Evolutionary conservation across 345 rosid species (phyloP).

Genomic region (Geranium rotundifolium): DNA sequence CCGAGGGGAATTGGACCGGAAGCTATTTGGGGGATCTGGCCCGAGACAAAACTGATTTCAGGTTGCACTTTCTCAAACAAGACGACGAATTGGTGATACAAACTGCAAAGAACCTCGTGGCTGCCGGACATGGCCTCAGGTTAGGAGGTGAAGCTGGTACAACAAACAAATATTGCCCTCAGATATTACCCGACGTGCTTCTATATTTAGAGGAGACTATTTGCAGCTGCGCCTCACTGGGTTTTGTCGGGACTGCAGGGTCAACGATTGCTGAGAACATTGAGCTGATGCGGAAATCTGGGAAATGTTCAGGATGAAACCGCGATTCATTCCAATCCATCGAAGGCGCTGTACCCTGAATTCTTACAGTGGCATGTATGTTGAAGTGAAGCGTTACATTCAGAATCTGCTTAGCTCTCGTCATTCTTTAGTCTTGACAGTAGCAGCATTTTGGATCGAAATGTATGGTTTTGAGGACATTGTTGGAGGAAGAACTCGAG

Average conservation of each 20-base stretch:
- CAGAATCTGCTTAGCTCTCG: too few relatives aligned
- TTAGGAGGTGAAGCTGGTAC: slow-evolving; percentile 6
- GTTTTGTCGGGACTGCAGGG: slow-evolving; percentile 84
- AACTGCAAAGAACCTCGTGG: slow-evolving; percentile 36
- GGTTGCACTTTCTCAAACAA: slow-evolving; percentile 45
- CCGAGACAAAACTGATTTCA: slow-evolving; percentile 33
- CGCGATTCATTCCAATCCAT: too few relatives aligned
- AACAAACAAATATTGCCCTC: slow-evolving; percentile 32
- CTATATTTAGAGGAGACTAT: slow-evolving; percentile 68
- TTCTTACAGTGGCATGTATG: too few relatives aligned
- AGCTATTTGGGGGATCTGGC: slow-evolving; percentile 69
- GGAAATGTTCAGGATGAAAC: slow-evolving; percentile 27
- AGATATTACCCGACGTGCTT: slow-evolving; percentile 38
- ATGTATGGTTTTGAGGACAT: too few relatives aligned
- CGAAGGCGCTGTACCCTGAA: too few relatives aligned
- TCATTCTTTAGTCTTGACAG: too few relatives aligned
- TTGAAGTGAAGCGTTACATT: too few relatives aligned
- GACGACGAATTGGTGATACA: slow-evolving; percentile 39
- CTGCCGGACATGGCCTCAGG: slow-evolving; percentile 34
- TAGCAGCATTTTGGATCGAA: too few relatives aligned
- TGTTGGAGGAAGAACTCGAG: too few relatives aligned
- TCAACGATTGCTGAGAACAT: slow-evolving; percentile 81
- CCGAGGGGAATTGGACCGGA: slow-evolving; percentile 69
- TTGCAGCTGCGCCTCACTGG: slow-evolving; percentile 94
- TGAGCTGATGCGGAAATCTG: slow-evolving; percentile 58